A percentile compares a stretch with the other conserved stretches of the same genome.
Conservation (phyloP, 768 basidiomycete genomes). For the Panus rudis region DNA sequence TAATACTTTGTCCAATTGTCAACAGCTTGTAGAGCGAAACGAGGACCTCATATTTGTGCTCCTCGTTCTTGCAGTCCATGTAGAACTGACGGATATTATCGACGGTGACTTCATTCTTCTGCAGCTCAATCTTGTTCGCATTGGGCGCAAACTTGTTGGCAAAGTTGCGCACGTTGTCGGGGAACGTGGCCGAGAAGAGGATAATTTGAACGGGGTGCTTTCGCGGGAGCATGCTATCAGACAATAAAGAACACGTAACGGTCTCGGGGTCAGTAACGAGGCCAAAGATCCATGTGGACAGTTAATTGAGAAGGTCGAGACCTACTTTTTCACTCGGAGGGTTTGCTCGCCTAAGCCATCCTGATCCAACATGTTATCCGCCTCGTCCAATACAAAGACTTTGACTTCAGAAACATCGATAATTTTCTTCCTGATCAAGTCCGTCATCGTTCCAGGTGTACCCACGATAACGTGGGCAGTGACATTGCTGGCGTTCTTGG, state of each 20-base stretch:
- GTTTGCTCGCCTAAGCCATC: conserved; percentile 94
- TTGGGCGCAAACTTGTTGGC: conserved; percentile 88
- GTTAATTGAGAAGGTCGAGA: conserved; percentile 7
- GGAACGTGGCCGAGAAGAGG: conserved; percentile 98
- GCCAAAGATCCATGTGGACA: neutral
- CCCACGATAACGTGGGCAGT: conserved; percentile 92
- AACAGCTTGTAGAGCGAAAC: conserved; percentile 84
- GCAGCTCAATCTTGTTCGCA: conserved; percentile 94
- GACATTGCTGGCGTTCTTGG: conserved; percentile 55
- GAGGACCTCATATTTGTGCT: conserved; percentile 93
- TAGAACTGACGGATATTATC: conserved; percentile 96
- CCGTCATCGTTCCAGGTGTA: conserved; percentile 91
- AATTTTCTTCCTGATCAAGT: conserved; percentile 72
- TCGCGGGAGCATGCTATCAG: conserved; percentile 49
- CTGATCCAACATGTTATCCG: conserved; percentile 97
- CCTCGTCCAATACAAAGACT: conserved; percentile 95
- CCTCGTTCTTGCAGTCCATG: conserved; percentile 89
- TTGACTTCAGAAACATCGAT: conserved; percentile 78
- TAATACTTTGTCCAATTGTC: conserved; percentile 97
- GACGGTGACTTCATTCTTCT: conserved; percentile 89
- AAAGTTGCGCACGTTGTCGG: conserved; percentile 86
- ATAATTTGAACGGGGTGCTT: conserved; percentile 66
- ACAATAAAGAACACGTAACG: neutral
- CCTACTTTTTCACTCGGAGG: conserved; percentile 87
- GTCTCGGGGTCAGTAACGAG: neutral